phyloP scores from a whole-genome alignment of 2,329 filamentous ascomycete species.

The Verticillium isaacii region DNA sequence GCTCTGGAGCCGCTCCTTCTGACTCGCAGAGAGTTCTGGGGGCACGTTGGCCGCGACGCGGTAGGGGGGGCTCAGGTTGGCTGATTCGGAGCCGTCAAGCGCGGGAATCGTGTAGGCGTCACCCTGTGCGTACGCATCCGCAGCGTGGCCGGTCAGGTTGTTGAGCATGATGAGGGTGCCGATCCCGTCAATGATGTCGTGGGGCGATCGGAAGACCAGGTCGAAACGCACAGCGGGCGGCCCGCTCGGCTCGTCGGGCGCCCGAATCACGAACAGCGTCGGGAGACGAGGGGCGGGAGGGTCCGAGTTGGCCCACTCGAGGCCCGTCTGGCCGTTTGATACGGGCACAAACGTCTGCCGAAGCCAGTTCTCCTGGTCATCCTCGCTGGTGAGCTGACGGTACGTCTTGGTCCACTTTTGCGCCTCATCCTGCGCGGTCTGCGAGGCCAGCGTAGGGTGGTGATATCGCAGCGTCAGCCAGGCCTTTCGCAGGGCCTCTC shows the following conservation, averaged over 20 bases:
- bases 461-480: constrained; percentile 27
- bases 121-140: constrained; percentile 14
- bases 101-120: constrained; percentile 6
- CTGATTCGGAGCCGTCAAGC: constrained; percentile 15
- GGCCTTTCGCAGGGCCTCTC: constrained; percentile 23
- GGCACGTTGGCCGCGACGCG: constrained; percentile 19
- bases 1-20: constrained; percentile 10
- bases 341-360: constrained; percentile 22
- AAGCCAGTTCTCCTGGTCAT: constrained; percentile 19
- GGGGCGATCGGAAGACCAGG: constrained; percentile 28
- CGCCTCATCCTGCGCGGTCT: constrained; percentile 14
- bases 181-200: constrained; percentile 35
- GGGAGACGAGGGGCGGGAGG: constrained; percentile 24
- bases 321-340: constrained; percentile 16
- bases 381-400: constrained; percentile 1
- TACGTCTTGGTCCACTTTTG: constrained; percentile 24
- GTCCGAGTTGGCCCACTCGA: constrained; percentile 28
- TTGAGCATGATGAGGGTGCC: constrained; percentile 29
- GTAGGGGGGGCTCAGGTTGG: constrained; percentile 19
- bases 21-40: constrained; percentile 4
- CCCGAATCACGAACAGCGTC: constrained; percentile 25
- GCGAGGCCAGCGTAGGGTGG: constrained; percentile 27
- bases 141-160: constrained; percentile 19
- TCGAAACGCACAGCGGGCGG: constrained; percentile 18
- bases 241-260: constrained; percentile 1